Evolutionary conservation across 768 basidiomycete species (phyloP), one percentile per base, ranked within the genome.

Genomic region (Tremella mesenterica): DNA sequence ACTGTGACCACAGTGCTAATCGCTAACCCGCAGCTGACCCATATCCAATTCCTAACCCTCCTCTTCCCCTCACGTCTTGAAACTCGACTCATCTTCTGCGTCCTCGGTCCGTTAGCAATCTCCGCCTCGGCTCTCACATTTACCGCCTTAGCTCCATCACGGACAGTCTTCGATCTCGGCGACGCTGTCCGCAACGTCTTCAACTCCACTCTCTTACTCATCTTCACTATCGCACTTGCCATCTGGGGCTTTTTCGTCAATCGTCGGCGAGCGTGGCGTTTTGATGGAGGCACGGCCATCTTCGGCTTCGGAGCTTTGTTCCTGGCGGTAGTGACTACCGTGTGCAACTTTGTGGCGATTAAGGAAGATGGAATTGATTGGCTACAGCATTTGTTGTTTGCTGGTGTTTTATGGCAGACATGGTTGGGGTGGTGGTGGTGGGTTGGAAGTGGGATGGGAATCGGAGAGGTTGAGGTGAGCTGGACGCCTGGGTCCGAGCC

Each of bases 361-460:
- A 83, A 84, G 49, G 83, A 86, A 64, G 85, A 93, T 57, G 83
- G 88, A 62, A 86, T 87, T 58, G 76, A 82, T n/a, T 97, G 95
- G 95, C 79, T 96, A 53, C 87, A 89, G 0, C 81, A 84, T 21
- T 77, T 96, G 48, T 82, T 89, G 73, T 92, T 89, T 83, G 84
- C 86, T 7, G 83, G 95, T 47, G 82, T 96, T 10, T 80, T 97
- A 18, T 99, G 95, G 95, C 95, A 99, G 77, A 88, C 69, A 30
- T 93, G 92, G 74, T 74, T 95, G 20, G 90, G 88, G 0, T 96
- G 89, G 88, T 96, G 91, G 91, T 96, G 91, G 91, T 96, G 90
- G 90, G 89, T 90, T 13, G 91, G 91, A 12, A 74, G 74, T 44
- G 76, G 89, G 4, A 88, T 85, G 78, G 86, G 84, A 8, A 79